Conservation (phyloP, 345 rosid species). For the Lepidium didymum region DNA sequence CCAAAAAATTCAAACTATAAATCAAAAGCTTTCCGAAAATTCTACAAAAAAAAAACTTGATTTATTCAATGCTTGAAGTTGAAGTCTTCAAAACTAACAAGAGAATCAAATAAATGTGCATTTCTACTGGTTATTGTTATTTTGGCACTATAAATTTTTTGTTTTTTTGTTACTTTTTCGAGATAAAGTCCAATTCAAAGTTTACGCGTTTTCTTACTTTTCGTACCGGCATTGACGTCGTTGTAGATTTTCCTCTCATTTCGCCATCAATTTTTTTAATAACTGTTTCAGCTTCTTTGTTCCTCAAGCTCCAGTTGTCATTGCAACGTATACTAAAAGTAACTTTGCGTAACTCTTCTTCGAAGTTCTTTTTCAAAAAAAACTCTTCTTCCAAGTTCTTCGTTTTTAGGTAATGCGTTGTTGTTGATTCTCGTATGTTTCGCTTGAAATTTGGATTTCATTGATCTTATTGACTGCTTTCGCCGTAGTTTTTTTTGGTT, state of each 20-base stretch:
- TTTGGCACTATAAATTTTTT: too few species aligned
- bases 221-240: background rate
- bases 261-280: background rate
- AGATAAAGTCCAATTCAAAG: background rate
- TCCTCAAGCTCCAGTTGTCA: background rate
- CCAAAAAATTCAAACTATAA: background rate
- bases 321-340: background rate
- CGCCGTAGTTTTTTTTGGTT: background rate
- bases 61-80: too few species aligned
- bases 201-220: constrained; percentile 9
- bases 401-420: background rate
- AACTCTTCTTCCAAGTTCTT: background rate
- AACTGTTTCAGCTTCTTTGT: background rate
- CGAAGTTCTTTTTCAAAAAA: background rate
- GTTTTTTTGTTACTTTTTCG: background rate
- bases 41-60: too few species aligned
- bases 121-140: too few species aligned
- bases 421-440: background rate
- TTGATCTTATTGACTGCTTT: background rate
- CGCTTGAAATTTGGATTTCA: background rate
- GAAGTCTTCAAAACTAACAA: too few species aligned
- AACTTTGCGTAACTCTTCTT: background rate
- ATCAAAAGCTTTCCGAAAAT: too few species aligned
- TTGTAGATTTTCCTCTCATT: background rate
- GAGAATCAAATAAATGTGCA: too few species aligned